Percentiles rank a stretch among this genome's conserved stretches.
Conservation (phyloP, 345 rosid genomes). For the Ceriops zippeliana region DNA sequence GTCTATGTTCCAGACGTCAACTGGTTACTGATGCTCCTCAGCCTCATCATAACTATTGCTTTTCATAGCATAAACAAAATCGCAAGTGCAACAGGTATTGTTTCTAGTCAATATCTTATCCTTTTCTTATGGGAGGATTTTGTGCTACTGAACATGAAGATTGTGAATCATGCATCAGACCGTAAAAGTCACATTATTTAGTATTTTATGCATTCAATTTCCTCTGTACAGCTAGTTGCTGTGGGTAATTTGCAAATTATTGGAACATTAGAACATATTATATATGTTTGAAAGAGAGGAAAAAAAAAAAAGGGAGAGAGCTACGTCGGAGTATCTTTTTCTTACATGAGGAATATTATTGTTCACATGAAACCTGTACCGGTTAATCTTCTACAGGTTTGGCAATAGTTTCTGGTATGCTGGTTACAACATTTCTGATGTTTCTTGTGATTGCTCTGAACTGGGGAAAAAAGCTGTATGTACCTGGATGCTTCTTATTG, state of each 20-base stretch:
- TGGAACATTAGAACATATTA: background rate
- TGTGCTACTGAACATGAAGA: too few species aligned
- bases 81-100: constrained; percentile 49
- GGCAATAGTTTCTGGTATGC: constrained; percentile 50
- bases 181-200: too few species aligned
- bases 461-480: constrained; percentile 45
- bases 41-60: constrained; percentile 45
- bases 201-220: background rate
- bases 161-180: too few species aligned
- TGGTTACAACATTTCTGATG: constrained; percentile 62
- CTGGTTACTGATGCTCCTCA: constrained; percentile 55
- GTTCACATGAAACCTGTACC: background rate
- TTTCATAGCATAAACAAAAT: constrained; percentile 37
- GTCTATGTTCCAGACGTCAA: constrained; percentile 60
- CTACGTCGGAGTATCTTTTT: background rate
- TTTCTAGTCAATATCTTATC: background rate
- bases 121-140: background rate
- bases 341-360: background rate
- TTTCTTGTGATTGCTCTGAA: constrained; percentile 50
- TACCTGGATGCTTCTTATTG: constrained; percentile 42
- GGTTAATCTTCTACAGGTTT: constrained; percentile 35
- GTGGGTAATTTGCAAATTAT: background rate
- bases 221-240: background rate
- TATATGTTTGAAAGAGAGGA: background rate
- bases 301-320: background rate